These are phyloP conservation scores for Pythium rishiriense DNA, from an alignment of 352 stramenopile species.

Conservation along the genomic window DNA sequence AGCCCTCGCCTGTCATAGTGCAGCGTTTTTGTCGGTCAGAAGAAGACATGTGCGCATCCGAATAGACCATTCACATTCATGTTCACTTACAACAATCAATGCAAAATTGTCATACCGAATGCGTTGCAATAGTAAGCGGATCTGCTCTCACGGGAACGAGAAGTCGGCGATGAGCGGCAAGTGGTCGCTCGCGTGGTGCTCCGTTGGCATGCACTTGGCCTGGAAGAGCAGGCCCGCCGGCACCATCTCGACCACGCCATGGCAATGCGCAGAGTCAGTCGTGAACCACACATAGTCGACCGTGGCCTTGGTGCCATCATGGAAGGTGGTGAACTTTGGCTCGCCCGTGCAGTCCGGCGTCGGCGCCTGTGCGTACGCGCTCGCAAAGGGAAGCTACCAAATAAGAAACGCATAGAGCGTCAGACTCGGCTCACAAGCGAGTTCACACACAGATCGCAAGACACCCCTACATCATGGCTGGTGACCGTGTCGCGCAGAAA, in stretches of 20 bases:
- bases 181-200: constrained; percentile 61
- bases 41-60: not conserved
- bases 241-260: constrained; percentile 67
- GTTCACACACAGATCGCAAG: not conserved
- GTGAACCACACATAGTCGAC: constrained; percentile 82
- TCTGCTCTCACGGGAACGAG: constrained; percentile 19
- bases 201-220: constrained; percentile 50
- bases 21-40: not conserved
- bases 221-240: constrained; percentile 50
- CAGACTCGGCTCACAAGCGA: not conserved
- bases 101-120: not conserved
- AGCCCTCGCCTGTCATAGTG: not conserved
- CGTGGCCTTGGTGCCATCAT: constrained; percentile 50
- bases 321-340: constrained; percentile 75
- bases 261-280: constrained; percentile 44
- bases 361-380: constrained; percentile 62
- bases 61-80: constrained; percentile 11
- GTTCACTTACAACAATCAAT: not conserved
- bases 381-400: constrained; percentile 49
- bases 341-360: constrained; percentile 51
- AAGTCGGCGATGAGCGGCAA: constrained; percentile 71
- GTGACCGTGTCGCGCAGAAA: constrained; percentile 21
- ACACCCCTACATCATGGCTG: constrained; percentile 12
- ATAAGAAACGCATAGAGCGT: not conserved
- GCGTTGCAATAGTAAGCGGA: no score